Percentiles rank a stretch among this genome's conserved stretches.
Evolutionary conservation across 495 filamentous ascomycete genomes (phyloP).

Genomic region (Penicillium atrosanguineum): DNA sequence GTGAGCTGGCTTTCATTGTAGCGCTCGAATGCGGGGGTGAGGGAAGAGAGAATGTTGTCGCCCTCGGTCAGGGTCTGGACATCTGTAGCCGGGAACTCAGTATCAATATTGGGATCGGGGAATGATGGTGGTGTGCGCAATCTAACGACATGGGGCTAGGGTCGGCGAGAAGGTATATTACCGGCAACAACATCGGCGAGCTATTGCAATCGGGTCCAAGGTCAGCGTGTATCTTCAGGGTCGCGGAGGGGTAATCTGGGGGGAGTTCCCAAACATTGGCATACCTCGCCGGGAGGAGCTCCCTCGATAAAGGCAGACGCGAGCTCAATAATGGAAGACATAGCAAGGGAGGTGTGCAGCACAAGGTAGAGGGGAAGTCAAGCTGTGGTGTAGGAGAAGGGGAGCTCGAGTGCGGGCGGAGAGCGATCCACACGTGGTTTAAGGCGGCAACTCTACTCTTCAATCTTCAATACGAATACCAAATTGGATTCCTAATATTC

Average conservation of each 20-base stretch:
- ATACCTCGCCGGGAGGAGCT: conserved; percentile 95
- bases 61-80: conserved; percentile 84
- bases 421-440: conserved; percentile 27
- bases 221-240: neutral
- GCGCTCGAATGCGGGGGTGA: conserved; percentile 81
- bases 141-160: neutral
- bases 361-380: neutral
- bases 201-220: conserved; percentile 42
- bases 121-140: neutral
- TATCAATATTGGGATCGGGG: conserved; percentile 7
- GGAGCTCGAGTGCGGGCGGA: conserved; percentile 19
- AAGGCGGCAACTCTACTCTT: neutral
- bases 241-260: conserved; percentile 3
- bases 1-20: conserved; percentile 95
- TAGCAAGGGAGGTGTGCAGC: conserved; percentile 15
- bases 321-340: conserved; percentile 55
- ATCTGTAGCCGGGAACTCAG: conserved; percentile 52
- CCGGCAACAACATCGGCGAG: conserved; percentile 87
- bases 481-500: neutral
- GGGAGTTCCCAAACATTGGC: conserved; percentile 15
- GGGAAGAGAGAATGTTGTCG: conserved; percentile 61
- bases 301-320: conserved; percentile 88
- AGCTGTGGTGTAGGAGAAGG: conserved; percentile 14
- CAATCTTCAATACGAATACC: neutral
- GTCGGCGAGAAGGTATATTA: conserved; percentile 37